Conservation (phyloP, 108 stramenopile genomes). For the Pseudonitzschia pungens region DNA sequence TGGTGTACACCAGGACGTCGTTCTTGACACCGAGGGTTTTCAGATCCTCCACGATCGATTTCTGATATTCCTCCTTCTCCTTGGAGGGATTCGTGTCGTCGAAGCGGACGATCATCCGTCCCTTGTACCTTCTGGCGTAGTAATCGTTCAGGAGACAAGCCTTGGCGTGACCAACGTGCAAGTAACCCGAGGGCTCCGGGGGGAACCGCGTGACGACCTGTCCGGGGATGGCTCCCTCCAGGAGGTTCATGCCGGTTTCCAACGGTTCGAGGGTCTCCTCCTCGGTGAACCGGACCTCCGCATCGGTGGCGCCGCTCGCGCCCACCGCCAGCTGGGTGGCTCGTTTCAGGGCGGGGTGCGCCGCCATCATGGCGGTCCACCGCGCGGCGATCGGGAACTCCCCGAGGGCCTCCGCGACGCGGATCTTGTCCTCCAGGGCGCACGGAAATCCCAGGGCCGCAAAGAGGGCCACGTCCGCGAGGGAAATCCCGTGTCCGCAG, state of each 20-base stretch:
- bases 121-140: slow-evolving; percentile 95
- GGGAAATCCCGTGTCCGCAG: slow-evolving; percentile 62
- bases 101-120: slow-evolving; percentile 90
- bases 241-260: slow-evolving; percentile 68
- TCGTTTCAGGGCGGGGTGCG: slow-evolving; percentile 65
- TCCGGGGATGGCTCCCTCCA: slow-evolving; percentile 91
- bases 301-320: slow-evolving; percentile 59
- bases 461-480: slow-evolving; percentile 92
- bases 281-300: slow-evolving; percentile 34
- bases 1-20: slow-evolving; percentile 92
- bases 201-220: slow-evolving; percentile 94
- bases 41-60: slow-evolving; percentile 83
- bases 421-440: slow-evolving; percentile 36
- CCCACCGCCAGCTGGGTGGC: slow-evolving; percentile 79
- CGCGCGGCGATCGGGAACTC: slow-evolving; percentile 48
- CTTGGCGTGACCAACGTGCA: slow-evolving; percentile 98
- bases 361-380: slow-evolving; percentile 76
- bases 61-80: slow-evolving; percentile 98
- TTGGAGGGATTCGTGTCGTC: slow-evolving; percentile 99
- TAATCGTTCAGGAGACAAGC: slow-evolving; percentile 97
- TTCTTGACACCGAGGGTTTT: slow-evolving; percentile 80
- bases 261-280: slow-evolving; percentile 54
- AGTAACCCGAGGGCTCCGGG: slow-evolving; percentile 98
- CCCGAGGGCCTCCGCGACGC: slow-evolving; percentile 21
- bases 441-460: slow-evolving; percentile 72